Percentiles rank a stretch among this genome's conserved stretches.
Conservation (phyloP, 2,329 filamentous ascomycete species). For the Pleurostoma richardsiae region DNA sequence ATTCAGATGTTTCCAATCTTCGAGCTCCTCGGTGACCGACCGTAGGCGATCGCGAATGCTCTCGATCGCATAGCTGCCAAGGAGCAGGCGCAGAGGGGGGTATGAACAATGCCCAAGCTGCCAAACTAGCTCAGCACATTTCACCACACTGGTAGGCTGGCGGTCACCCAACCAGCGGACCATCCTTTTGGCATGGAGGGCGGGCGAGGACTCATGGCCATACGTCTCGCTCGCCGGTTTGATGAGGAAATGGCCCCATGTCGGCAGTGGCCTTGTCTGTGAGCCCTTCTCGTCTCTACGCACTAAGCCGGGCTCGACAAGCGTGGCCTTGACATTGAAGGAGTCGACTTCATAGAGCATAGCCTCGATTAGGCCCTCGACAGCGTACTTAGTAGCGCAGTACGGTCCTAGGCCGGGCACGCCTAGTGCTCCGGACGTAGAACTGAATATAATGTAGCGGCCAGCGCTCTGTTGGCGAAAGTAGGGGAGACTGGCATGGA, state of each 20-base stretch:
- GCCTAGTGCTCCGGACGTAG: slow-evolving; percentile 85
- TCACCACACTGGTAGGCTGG: slow-evolving; percentile 88
- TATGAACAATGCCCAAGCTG: slow-evolving; percentile 92
- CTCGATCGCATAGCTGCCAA: slow-evolving; percentile 93
- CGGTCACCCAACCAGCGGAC: slow-evolving; percentile 91
- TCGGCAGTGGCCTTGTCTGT: slow-evolving; percentile 55
- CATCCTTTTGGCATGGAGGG: slow-evolving; percentile 84
- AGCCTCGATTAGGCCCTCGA: slow-evolving; percentile 90
- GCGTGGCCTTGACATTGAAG: slow-evolving; percentile 89
- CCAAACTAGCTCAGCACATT: slow-evolving; percentile 91
- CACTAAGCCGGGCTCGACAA: slow-evolving; percentile 88
- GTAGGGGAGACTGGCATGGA: slow-evolving; percentile 82
- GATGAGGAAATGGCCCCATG: slow-evolving; percentile 89
- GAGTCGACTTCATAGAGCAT: slow-evolving; percentile 92
- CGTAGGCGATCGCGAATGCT: slow-evolving; percentile 86
- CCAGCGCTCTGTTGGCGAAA: slow-evolving; percentile 73
- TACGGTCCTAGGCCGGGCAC: slow-evolving; percentile 91
- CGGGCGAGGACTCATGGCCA: slow-evolving; percentile 69
- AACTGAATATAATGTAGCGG: slow-evolving; percentile 91
- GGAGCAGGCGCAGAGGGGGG: slow-evolving; percentile 77
- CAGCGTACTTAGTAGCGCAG: slow-evolving; percentile 95
- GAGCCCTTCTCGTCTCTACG: slow-evolving; percentile 74
- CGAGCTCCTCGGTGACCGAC: slow-evolving; percentile 89
- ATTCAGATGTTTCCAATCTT: slow-evolving; percentile 87
- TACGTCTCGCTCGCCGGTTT: slow-evolving; percentile 83